Conservation (phyloP, 169 alveolate species). For the Eimeria brunetti region DNA sequence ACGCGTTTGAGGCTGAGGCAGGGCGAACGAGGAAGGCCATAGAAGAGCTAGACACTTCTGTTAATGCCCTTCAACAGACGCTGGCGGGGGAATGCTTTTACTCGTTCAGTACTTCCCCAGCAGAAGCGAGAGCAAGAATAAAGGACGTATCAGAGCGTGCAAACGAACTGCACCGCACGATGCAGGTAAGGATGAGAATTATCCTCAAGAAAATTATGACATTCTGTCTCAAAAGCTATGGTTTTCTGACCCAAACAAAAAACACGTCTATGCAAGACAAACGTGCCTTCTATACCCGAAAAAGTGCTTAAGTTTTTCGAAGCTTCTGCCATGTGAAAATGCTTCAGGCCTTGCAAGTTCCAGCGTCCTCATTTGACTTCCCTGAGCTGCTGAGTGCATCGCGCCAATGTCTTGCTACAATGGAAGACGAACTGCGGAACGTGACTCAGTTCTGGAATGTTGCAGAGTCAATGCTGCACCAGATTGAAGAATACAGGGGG, state of each 20-base stretch:
- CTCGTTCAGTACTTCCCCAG: conserved; percentile 93
- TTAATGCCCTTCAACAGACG: conserved; percentile 87
- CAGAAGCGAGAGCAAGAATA: conserved; percentile 88
- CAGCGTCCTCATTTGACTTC: conserved; percentile 92
- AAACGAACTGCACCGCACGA: conserved; percentile 84
- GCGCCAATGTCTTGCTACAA: conserved; percentile 86
- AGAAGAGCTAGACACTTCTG: conserved; percentile 88
- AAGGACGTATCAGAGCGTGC: conserved; percentile 87
- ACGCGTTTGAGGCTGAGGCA: conserved; percentile 88
- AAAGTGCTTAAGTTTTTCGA: neutral
- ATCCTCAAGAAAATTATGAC: neutral
- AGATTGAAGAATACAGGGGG: conserved; percentile 88
- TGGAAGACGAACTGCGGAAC: conserved; percentile 90
- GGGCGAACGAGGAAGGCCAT: conserved; percentile 89
- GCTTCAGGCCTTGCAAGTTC: conserved; percentile 86
- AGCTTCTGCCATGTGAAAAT: neutral
- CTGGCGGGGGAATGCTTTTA: conserved; percentile 93
- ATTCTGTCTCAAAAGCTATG: neutral
- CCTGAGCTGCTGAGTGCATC: conserved; percentile 94
- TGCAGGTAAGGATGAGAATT: conserved; percentile 76
- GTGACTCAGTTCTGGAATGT: conserved; percentile 93
- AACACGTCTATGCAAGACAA: neutral
- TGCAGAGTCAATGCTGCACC: conserved; percentile 87
- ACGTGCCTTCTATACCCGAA: neutral
- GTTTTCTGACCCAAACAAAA: neutral